These are phyloP conservation scores for Blastobotrys capitulatus DNA, from an alignment of 1,139 yeast species.

Conservation along the genomic window DNA sequence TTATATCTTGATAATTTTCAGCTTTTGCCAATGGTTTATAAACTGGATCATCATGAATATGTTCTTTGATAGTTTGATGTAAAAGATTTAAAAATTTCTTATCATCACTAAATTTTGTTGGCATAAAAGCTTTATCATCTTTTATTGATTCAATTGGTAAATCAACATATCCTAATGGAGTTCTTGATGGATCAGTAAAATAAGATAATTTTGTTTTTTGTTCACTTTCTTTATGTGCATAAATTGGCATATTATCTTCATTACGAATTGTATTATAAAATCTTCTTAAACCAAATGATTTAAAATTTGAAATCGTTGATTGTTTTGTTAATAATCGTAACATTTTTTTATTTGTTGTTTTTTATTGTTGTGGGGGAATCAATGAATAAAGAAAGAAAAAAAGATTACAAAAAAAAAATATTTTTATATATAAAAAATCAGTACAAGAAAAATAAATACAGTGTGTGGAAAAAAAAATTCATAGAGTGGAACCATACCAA, in stretches of 20 bases:
- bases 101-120: slow-evolving; percentile 18
- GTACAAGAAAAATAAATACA: no score
- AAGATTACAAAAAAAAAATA: no score
- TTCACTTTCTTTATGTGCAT: slow-evolving; percentile 3
- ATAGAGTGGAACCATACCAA: no score
- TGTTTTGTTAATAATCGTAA: not conserved
- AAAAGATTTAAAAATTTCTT: slow-evolving; percentile 27
- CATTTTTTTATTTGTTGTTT: not conserved
- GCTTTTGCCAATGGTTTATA: slow-evolving; percentile 59
- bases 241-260: not conserved
- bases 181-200: slow-evolving; percentile 19
- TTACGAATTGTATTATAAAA: not conserved
- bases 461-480: no score
- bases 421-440: no score
- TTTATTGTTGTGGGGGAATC: no score
- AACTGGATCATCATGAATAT: slow-evolving; percentile 47
- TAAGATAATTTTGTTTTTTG: slow-evolving; percentile 14
- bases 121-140: not conserved
- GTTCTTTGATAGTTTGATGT: slow-evolving; percentile 29
- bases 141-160: slow-evolving; percentile 22
- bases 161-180: slow-evolving; percentile 26
- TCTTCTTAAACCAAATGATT: not conserved
- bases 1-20: slow-evolving; percentile 33
- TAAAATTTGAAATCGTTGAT: no score
- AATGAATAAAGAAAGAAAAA: no score